Base-by-base conservation (phyloP, 148 eudicot genomes). In the Persicaria maculosa region DNA sequence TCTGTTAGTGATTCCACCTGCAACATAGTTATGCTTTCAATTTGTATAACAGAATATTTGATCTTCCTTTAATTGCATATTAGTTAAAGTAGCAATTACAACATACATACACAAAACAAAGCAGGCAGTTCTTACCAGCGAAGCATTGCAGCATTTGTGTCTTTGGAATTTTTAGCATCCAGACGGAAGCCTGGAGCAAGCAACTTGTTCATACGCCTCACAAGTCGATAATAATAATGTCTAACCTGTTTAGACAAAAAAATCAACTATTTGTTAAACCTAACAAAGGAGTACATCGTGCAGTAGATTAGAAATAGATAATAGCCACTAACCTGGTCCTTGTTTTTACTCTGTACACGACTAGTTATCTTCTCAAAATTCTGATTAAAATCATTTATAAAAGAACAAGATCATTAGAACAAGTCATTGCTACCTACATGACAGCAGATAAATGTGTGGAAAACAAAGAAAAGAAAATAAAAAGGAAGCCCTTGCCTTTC, bases 101-200 rank as follows among this genome's bases (percentile, higher is more conserved):
- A 31, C 72, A 68, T 47, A 44, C 16, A 68, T 68, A 14, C 22
- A 68, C 15, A 57, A 43, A 65, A 65, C 15, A 44, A 14, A 40
- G 70, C 17, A 65, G 17, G 47, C 15, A 40, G 40, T 65, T 46
- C 70, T 65, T 86, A 96, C 99, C 99, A 96, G 76, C 97, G 87
- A 72, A 96, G 89, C 99, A 96, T 96, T 52, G 99, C 99, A 81
- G 99, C 90, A 92, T 92, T 96, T 7, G 99, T 92, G 69, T 92
- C 99, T 84, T 96, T 96, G 31, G 97, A 90, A 80, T 96, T 88
- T 79, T 88, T 92, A 53, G 99, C 97, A 86, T 96, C 97, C 70
- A 96, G 88, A 79, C 77, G 87, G 77, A 96, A 88, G 76, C 84
- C 87, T 72, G 99, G 99, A 44, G 94, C 97, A 80, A 96, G 81